A percentile compares a stretch with the other conserved stretches of the same genome.
Conservation (phyloP, 768 basidiomycete genomes). For the Tulasnella sp. region DNA sequence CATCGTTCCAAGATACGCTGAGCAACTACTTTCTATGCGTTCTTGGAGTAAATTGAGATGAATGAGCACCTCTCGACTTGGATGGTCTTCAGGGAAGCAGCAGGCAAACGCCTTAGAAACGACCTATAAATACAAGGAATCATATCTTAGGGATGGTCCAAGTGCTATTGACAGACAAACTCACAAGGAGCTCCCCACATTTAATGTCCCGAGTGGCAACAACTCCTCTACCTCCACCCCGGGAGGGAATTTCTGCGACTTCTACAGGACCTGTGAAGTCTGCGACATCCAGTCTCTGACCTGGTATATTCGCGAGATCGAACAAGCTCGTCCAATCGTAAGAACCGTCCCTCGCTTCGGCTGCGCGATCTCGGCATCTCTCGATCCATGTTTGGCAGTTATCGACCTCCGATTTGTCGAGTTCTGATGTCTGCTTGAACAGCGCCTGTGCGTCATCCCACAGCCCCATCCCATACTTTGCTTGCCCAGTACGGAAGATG, state of each 20-base stretch:
- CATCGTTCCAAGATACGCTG: constrained; percentile 1
- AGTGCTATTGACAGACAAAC: not conserved
- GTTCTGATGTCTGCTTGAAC: not conserved
- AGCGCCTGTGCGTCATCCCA: not conserved
- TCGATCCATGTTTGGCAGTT: not conserved
- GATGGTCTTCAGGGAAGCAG: constrained; percentile 4
- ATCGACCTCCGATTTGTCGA: not conserved
- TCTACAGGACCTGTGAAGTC: constrained; percentile 11
- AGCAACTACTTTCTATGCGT: constrained; percentile 7
- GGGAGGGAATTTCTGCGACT: not conserved
- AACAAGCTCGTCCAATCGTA: constrained; percentile 1
- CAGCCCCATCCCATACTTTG: not conserved
- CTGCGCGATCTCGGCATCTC: not conserved
- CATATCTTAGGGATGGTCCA: not conserved
- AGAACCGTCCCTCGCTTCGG: not conserved
- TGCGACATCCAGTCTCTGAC: constrained; percentile 2
- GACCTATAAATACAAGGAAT: constrained; percentile 10
- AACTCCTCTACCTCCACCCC: constrained; percentile 18
- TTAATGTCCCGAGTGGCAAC: constrained; percentile 11
- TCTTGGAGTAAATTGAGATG: constrained; percentile 15
- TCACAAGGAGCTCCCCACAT: constrained; percentile 10
- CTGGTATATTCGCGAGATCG: not conserved
- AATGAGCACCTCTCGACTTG: constrained; percentile 1
- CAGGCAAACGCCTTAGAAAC: constrained; percentile 26
- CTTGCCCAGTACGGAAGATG: constrained; percentile 10